Conservation (phyloP, 2,329 filamentous ascomycete species). For the Colletotrichum lupini region DNA sequence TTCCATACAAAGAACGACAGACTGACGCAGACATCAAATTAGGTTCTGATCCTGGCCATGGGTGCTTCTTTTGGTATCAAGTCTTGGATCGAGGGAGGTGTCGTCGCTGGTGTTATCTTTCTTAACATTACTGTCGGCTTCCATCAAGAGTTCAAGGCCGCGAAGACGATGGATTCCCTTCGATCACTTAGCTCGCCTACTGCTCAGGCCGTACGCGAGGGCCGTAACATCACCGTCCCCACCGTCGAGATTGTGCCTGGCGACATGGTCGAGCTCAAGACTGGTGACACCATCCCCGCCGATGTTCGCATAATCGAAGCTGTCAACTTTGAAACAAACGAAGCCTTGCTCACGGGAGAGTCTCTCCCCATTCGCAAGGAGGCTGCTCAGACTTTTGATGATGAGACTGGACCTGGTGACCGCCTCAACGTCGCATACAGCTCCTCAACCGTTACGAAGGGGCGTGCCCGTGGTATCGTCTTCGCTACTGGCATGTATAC, state of each 20-base stretch:
- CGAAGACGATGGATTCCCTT: conserved; percentile 61
- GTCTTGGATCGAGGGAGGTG: conserved; percentile 70
- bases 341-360: conserved; percentile 73
- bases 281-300: conserved; percentile 71
- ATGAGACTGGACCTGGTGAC: conserved; percentile 62
- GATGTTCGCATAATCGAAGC: conserved; percentile 67
- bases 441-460: conserved; percentile 71
- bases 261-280: conserved; percentile 65
- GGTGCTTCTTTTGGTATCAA: conserved; percentile 66
- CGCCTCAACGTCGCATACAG: conserved; percentile 72
- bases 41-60: conserved; percentile 68
- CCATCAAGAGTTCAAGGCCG: conserved; percentile 57
- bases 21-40: conserved; percentile 3
- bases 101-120: conserved; percentile 66
- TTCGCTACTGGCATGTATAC: conserved; percentile 71
- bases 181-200: conserved; percentile 56
- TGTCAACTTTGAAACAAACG: conserved; percentile 76
- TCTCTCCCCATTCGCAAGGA: conserved; percentile 70
- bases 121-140: conserved; percentile 68
- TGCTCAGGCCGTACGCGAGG: conserved; percentile 55
- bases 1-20: no score
- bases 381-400: conserved; percentile 52
- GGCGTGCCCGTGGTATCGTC: conserved; percentile 69
- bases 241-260: conserved; percentile 64
- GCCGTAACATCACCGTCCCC: conserved; percentile 49